These are phyloP conservation scores for Cymodocea nodosa DNA, from an alignment of 116 monocot genomes.

Conservation along the genomic window DNA sequence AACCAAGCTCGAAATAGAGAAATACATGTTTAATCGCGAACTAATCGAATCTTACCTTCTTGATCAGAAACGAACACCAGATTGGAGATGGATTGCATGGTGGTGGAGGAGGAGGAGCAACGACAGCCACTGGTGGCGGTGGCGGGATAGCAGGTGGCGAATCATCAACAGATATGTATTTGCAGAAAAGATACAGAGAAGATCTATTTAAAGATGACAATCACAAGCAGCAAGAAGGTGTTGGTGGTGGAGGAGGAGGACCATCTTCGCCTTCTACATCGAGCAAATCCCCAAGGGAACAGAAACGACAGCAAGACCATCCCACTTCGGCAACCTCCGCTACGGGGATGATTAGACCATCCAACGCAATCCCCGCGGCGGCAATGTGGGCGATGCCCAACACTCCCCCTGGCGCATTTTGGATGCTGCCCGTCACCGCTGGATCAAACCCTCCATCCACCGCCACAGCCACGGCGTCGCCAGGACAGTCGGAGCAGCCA, in stretches of 20 bases:
- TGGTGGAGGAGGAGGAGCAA: not conserved
- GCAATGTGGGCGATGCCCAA: slow-evolving; percentile 76
- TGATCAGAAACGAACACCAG: slow-evolving; percentile 10
- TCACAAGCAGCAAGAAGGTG: slow-evolving; percentile 18
- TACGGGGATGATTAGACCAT: slow-evolving; percentile 14
- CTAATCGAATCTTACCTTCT: not conserved
- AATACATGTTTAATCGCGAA: not conserved
- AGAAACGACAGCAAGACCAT: not conserved
- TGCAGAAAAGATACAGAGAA: slow-evolving; percentile 59
- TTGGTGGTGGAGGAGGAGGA: slow-evolving; percentile 7
- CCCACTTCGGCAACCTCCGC: slow-evolving; percentile 6
- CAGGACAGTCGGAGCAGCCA: slow-evolving; percentile 20
- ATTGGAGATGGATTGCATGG: slow-evolving; percentile 16
- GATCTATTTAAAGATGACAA: slow-evolving; percentile 61
- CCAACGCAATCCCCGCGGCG: slow-evolving; percentile 24
- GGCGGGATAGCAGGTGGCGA: slow-evolving; percentile 6
- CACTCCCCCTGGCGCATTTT: slow-evolving; percentile 51
- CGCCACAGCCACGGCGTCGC: slow-evolving; percentile 5
- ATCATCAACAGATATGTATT: slow-evolving; percentile 30
- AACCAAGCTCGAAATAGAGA: not conserved
- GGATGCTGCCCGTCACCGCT: slow-evolving; percentile 74
- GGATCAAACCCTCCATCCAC: slow-evolving; percentile 20
- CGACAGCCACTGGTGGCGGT: not conserved
- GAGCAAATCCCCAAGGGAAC: slow-evolving; percentile 7
- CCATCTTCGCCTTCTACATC: slow-evolving; percentile 3